These are phyloP conservation scores for Oehlia diaphana DNA, from an alignment of 192 early-diverging fungal genomes.

Conservation along the genomic window DNA sequence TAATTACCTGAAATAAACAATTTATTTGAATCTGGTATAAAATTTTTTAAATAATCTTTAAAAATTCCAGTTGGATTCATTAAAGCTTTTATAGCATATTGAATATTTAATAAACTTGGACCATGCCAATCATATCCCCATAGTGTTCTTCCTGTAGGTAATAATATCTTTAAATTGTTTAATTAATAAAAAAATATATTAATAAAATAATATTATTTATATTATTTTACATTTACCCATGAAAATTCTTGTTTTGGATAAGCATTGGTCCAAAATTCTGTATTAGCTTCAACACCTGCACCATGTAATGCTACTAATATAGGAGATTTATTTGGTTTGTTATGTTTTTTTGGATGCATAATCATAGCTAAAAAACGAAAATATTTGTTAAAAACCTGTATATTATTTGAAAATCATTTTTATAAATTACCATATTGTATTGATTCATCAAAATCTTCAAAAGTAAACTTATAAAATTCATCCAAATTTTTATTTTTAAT, in stretches of 20 bases:
- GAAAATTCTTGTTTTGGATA: conserved; percentile 55
- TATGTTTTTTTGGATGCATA: conserved; percentile 42
- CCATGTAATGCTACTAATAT: conserved; percentile 72
- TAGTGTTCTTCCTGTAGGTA: conserved; percentile 68
- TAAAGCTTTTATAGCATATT: conserved; percentile 54
- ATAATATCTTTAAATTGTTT: conserved; percentile 48
- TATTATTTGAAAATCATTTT: not conserved
- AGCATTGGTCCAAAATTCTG: conserved; percentile 62
- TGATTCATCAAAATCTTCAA: conserved; percentile 64
- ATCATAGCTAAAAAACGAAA: conserved; percentile 31
- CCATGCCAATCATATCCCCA: conserved; percentile 88
- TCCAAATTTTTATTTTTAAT: conserved; percentile 43
- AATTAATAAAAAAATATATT: not conserved
- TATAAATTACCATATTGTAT: conserved; percentile 65
- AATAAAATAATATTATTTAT: not conserved
- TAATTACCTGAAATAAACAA: conserved; percentile 55
- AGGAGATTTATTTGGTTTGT: conserved; percentile 37
- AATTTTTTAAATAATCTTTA: conserved; percentile 20
- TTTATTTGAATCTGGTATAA: conserved; percentile 45
- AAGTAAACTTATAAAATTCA: conserved; percentile 67
- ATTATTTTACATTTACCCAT: conserved; percentile 52
- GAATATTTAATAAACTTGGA: conserved; percentile 60
- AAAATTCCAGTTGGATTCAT: conserved; percentile 51
- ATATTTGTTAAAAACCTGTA: not conserved
- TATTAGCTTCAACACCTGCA: conserved; percentile 64